Conservation (phyloP, 2,329 filamentous ascomycete species). For the Colletotrichum sp. region DNA sequence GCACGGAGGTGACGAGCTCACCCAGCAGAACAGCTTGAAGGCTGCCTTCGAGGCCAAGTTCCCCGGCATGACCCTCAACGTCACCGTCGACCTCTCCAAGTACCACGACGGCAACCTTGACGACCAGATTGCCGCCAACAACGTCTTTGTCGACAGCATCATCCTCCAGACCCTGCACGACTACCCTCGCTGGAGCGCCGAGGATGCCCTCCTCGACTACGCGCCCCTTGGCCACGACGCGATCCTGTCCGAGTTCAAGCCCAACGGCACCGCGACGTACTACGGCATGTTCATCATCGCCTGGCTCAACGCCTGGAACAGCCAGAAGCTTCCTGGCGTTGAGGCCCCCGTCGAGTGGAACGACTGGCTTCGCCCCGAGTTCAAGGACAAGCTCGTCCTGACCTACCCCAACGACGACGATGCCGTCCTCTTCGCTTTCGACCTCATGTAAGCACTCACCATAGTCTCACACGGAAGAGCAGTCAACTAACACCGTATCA, state of each 20-base stretch:
- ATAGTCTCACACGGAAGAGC: accelerated
- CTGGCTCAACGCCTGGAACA: constrained; percentile 42
- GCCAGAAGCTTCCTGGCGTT: constrained; percentile 37
- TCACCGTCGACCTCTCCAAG: constrained; percentile 61
- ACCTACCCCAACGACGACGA: constrained; percentile 66
- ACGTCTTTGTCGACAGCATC: constrained; percentile 49
- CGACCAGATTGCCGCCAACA: constrained; percentile 42
- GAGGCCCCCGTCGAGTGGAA: constrained; percentile 41
- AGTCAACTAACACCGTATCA: neutral
- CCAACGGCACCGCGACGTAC: constrained; percentile 44
- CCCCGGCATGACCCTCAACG: constrained; percentile 54
- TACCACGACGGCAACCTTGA: constrained; percentile 57
- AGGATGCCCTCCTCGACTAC: constrained; percentile 54
- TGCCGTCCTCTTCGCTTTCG: constrained; percentile 55
- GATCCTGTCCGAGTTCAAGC: constrained; percentile 46
- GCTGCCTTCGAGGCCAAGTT: constrained; percentile 50
- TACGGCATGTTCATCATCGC: constrained; percentile 42
- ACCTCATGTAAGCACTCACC: constrained; percentile 46
- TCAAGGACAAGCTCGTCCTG: constrained; percentile 57
- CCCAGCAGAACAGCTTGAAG: constrained; percentile 44
- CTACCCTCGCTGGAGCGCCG: constrained; percentile 54
- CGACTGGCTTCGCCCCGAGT: constrained; percentile 52
- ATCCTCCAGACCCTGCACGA: constrained; percentile 57
- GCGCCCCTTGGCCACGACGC: constrained; percentile 51
- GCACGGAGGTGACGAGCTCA: constrained; percentile 53